These are phyloP conservation scores for Gomphus sp. DNA, from an alignment of 1,284 basidiomycete genomes.

Conservation along the genomic window DNA sequence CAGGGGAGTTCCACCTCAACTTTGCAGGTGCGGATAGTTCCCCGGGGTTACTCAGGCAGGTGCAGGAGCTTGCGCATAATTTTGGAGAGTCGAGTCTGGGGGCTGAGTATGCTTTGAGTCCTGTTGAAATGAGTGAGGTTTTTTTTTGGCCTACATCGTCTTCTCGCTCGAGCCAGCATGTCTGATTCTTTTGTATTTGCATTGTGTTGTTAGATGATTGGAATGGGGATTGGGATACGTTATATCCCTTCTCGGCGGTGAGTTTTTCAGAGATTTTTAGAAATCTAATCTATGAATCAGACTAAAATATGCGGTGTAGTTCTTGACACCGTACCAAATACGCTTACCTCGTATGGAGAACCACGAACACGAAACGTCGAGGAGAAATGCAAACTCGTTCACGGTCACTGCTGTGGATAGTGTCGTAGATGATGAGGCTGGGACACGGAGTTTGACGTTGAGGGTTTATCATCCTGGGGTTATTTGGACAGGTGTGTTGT, in stretches of 20 bases:
- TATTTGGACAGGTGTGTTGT: slow-evolving; percentile 68
- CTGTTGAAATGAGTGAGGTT: slow-evolving; percentile 36
- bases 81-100: slow-evolving; percentile 41
- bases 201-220: slow-evolving; percentile 32
- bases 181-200: too few species aligned
- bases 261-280: slow-evolving; percentile 17
- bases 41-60: slow-evolving; percentile 60
- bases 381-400: slow-evolving; percentile 33
- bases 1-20: slow-evolving; percentile 68
- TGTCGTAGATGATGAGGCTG: slow-evolving; percentile 42
- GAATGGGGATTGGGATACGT: slow-evolving; percentile 76
- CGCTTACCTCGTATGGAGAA: neutral
- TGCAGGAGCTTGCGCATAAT: slow-evolving; percentile 48
- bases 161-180: too few species aligned
- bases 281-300: neutral
- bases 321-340: slow-evolving; percentile 7
- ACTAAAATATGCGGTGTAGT: neutral
- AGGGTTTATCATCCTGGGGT: slow-evolving; percentile 74
- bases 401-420: slow-evolving; percentile 55
- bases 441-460: slow-evolving; percentile 65
- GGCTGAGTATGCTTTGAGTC: slow-evolving; percentile 13
- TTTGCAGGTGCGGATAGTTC: slow-evolving; percentile 81
- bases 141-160: too few species aligned
- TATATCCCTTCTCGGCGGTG: slow-evolving; percentile 82
- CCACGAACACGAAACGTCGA: neutral